Evolutionary conservation across 2,329 filamentous ascomycete species (phyloP), one percentile per base, ranked within the genome.

Genomic region (Botrytis elliptica): DNA sequence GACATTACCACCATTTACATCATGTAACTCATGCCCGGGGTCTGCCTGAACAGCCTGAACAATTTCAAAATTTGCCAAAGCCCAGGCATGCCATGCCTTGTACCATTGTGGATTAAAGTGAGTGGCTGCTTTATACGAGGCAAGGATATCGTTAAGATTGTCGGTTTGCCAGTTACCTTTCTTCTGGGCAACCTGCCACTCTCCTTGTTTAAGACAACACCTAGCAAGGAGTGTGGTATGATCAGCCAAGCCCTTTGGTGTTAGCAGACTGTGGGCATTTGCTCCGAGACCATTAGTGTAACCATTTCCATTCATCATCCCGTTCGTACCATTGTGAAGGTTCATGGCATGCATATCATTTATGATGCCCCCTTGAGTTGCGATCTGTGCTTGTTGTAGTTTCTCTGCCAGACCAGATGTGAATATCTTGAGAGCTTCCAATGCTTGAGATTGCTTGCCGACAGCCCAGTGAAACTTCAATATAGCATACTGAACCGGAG

Each of bases 71-170:
- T 99, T 99, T 71, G 96, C 95, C 76, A 99, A 84, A 18, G 96
- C 97, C 95, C 96, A 99, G 0, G 96, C 93, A 83, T 99, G 96
- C 96, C 96, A 99, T 12, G 97, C 96, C 84, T 99, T 99, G 85
- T 99, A 99, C 90, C 95, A 99, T 75, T 92, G 91, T 49, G 94
- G 92, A 81, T 99, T 97, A 84, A 97, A 98, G 74, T 93, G 91
- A 2, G 96, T 99, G 1, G 97, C 97, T 74, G 95, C 92, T 29
- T 91, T 91, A 82, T 98, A 99, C 2, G 96, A 94, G n/a, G 90
- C 88, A 38, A 99, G 86, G 74, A 99, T 94, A 71, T 98, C 95
- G 70, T 93, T 89, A 6, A 97, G 93, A 77, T 93, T 91, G 14
- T 93, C 92, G 76, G 93, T 90, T 76, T 93, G 91, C 97, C 96